Evolutionary conservation across 768 basidiomycete genomes (phyloP), one percentile per base, ranked within the genome.

Genomic region (Kwoniella shandongensis): DNA sequence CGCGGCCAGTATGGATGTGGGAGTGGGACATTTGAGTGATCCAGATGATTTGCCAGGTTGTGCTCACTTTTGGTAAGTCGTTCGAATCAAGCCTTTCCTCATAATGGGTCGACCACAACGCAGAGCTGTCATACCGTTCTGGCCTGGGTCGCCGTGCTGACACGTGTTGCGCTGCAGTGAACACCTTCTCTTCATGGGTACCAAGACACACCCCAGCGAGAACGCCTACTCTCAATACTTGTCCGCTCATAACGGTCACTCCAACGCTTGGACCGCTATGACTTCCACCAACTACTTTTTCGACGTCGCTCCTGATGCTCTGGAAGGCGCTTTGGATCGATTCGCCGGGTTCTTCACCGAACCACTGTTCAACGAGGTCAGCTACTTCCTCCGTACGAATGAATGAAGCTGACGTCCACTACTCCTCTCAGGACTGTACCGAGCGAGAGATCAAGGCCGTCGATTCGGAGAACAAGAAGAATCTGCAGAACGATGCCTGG

Each of bases 211-310:
- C 52, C 77, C 74, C 3, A 81, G 83, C 54, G 96, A 99, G 76
- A 98, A 96, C 70, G 96, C 93, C 62, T 99, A 98, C 76, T 86
- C 85, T 32, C 87, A 74, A 57, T 82, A 76, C 62, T 74, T 82
- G 10, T 72, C 78, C 1, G 63, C 76, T 13, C 74, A 91, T 58
- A 91, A 92, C 15, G 80, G 81, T 32, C 67, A 76, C 44, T 91
- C 90, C 3, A 99, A 99, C 73, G 96, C 96, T 1, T 97, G 86
- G 77, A 99, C 96, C 1, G 85, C 88, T 1, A 86, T 92, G 29
- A 85, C 86, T 20, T 91, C 91, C 73, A 99, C 96, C 41, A 93
- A 91, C 76, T 60, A 88, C 88, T 35, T 82, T 91, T 50, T 82
- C 84, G 70, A 80, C 85, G 90, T 61, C 86, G 89, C 74, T 78